Evolutionary conservation across 192 early-diverging fungal species (phyloP), one percentile per base, ranked within the genome.

Genomic region (Diversispora eburnea): DNA sequence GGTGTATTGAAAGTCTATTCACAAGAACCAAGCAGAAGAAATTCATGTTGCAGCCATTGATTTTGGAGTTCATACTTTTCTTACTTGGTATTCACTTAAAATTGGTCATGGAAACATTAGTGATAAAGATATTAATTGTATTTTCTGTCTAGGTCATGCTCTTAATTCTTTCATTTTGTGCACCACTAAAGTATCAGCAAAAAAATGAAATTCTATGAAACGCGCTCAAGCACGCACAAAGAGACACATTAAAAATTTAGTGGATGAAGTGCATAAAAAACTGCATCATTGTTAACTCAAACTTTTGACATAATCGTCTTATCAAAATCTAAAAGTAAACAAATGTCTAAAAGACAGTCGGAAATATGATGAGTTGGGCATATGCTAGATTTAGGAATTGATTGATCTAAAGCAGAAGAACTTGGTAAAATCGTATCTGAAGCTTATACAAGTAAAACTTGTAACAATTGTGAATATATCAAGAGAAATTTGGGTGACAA

Each of bases 291-390:
- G 47, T 70, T 70, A 48, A 41, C 69, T 43, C 12, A 15, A 10
- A 70, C 69, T 45, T 70, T 70, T 70, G 69, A 70, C 33, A 70
- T 70, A 58, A 56, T 70, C 4, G 49, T 69, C 9, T 69, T 69
- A 69, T 33, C 49, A 33, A 68, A 3, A 67, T 67, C 52, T 67
- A 25, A 52, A 12, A 33, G 33, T 3, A 48, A 0, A 48, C 48
- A 15, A 41, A 68, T 68, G 67, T 54, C 52, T 54, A 13, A 25
- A 68, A 55, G 33, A 69, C 48, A 66, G 15, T 66, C n/a, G 4
- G 64, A 66, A 66, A 66, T 4, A 47, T 66, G 64, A 66, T 66
- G 64, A 65, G 64, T 33, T 66, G 43, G 41, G 17, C 43, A 33
- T 19, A 65, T 65, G 41, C 63, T 17, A 65, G 62, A 42, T 64